Evolutionary conservation across 768 basidiomycete genomes (phyloP).

Genomic region (Leccinellum rugosiceps): DNA sequence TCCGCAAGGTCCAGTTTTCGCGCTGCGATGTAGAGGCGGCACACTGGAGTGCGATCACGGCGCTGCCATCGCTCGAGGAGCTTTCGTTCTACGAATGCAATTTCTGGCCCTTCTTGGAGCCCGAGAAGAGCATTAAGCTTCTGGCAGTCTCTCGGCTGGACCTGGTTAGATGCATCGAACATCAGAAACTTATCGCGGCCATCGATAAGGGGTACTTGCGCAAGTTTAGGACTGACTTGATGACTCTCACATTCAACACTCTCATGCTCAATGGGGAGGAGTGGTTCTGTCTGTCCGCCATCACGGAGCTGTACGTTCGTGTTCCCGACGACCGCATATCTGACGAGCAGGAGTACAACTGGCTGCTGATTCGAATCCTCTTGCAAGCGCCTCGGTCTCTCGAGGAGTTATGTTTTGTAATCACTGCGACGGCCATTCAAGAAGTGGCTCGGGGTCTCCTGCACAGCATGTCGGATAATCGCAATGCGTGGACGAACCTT

Average conservation of each 20-base stretch:
- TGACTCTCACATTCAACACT: too few relatives aligned
- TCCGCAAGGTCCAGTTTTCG: constrained; percentile 13
- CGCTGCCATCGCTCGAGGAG: constrained; percentile 12
- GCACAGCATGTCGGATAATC: not conserved
- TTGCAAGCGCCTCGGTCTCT: not conserved
- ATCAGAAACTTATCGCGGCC: not conserved
- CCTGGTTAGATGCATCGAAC: not conserved
- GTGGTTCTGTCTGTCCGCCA: too few relatives aligned
- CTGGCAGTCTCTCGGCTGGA: not conserved
- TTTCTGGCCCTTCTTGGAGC: not conserved
- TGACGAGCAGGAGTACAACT: too few relatives aligned
- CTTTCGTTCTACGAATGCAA: constrained; percentile 9
- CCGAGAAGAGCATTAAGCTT: not conserved
- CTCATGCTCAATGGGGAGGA: too few relatives aligned
- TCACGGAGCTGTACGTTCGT: not conserved
- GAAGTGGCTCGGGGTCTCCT: not conserved
- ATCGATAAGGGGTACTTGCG: not conserved
- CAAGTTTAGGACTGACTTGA: not conserved
- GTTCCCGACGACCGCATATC: too few relatives aligned
- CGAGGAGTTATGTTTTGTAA: not conserved
- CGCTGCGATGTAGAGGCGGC: constrained; percentile 5
- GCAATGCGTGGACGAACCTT: not conserved
- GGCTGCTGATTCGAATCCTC: not conserved
- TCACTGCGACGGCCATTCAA: not conserved
- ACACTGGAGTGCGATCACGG: constrained; percentile 16